Conservation (phyloP, 2,329 filamentous ascomycete genomes). For the Trichoderma pleuroti region DNA sequence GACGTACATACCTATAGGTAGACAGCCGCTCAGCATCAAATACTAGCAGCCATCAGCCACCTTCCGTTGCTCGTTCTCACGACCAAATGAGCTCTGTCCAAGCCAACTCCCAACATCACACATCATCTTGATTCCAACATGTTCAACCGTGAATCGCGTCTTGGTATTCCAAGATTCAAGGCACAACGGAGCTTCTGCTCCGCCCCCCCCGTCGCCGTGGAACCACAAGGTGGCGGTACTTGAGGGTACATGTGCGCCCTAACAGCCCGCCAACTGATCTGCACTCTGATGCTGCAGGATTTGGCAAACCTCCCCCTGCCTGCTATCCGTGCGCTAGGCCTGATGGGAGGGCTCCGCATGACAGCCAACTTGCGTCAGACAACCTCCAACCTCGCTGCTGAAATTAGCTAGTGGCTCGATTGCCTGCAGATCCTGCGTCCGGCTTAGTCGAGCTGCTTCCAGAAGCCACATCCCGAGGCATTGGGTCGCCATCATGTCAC, state of each 20-base stretch:
- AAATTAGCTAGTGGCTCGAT: not conserved
- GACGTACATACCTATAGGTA: not conserved
- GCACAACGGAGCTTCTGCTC: conserved; percentile 14
- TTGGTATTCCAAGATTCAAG: not conserved
- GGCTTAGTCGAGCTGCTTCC: not conserved
- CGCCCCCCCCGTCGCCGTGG: conserved; percentile 2
- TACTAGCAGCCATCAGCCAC: not conserved
- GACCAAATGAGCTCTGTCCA: not conserved
- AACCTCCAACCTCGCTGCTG: not conserved
- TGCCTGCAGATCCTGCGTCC: not conserved
- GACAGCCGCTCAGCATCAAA: not conserved
- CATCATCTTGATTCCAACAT: not conserved
- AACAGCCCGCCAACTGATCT: conserved; percentile 10
- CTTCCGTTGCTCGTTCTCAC: not conserved
- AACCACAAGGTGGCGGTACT: conserved; percentile 5
- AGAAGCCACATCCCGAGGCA: conserved; percentile 6
- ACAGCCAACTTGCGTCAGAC: not conserved
- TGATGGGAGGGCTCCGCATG: not conserved
- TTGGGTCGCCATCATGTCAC: conserved; percentile 12
- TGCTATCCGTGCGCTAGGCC: conserved; percentile 10
- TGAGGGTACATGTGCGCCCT: not conserved
- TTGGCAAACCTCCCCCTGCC: not conserved
- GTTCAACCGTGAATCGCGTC: not conserved
- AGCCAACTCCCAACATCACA: too few species aligned
- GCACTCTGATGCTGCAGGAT: not conserved